A percentile compares a stretch with the other conserved stretches of the same genome.
phyloP scores from a whole-genome alignment of 805 yeast species.

The Teunomyces panamensis region DNA sequence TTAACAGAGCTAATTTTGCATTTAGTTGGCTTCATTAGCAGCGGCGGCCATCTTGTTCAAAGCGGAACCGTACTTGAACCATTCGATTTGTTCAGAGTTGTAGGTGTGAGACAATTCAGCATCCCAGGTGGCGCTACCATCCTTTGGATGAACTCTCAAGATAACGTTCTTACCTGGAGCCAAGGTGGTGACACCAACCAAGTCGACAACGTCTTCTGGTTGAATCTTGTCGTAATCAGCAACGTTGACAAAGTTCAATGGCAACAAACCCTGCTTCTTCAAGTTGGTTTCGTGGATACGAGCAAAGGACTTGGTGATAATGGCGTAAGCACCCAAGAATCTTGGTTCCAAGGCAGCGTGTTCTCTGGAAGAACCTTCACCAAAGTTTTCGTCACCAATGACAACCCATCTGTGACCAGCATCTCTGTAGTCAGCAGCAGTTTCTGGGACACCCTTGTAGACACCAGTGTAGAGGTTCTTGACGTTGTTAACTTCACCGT shows the following conservation, averaged over 20 bases:
- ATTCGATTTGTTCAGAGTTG: constrained; percentile 94
- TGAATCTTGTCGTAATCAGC: constrained; percentile 92
- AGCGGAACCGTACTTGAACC: constrained; percentile 99
- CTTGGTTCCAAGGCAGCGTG: constrained; percentile 99
- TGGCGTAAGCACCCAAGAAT: constrained; percentile 97
- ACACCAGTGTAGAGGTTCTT: constrained; percentile 90
- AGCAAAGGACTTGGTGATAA: constrained; percentile 96
- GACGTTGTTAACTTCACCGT: constrained; percentile 88
- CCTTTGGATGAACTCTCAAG: constrained; percentile 68
- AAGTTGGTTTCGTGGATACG: constrained; percentile 99
- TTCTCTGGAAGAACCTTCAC: constrained; percentile 99
- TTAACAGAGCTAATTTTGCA: background rate
- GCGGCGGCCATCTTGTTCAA: constrained; percentile 84
- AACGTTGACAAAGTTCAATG: constrained; percentile 87
- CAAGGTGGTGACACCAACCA: constrained; percentile 75
- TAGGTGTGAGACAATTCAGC: constrained; percentile 93
- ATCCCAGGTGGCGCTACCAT: constrained; percentile 80
- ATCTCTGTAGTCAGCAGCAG: constrained; percentile 93
- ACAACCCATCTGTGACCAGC: constrained; percentile 94
- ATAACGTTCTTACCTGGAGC: constrained; percentile 92
- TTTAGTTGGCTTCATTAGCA: constrained; percentile 7
- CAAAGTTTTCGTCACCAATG: constrained; percentile 95
- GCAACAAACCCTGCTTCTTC: constrained; percentile 98
- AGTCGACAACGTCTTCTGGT: constrained; percentile 86
- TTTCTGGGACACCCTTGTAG: constrained; percentile 94